Evolutionary conservation across 2,329 filamentous ascomycete species (phyloP).

Genomic region (Dryadomyces quercivorus): DNA sequence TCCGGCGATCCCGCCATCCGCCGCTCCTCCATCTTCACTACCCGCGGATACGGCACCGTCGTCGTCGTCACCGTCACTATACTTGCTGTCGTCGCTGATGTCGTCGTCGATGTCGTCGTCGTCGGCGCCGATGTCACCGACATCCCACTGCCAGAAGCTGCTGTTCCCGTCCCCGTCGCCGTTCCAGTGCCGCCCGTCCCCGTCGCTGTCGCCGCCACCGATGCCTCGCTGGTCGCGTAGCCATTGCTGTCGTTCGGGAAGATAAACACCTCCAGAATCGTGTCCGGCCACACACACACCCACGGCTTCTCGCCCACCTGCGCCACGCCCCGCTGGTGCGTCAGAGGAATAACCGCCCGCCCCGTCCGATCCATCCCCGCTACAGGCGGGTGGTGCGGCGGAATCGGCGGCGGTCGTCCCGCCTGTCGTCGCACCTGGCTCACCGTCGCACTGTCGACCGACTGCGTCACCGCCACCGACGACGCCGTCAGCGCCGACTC

Average conservation of each 20-base stretch:
- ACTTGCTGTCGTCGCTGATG: not conserved
- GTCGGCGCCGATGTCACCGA: conserved; percentile 3
- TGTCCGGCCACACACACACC: conserved; percentile 47
- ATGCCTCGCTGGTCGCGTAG: conserved; percentile 1
- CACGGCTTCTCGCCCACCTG: conserved; percentile 39
- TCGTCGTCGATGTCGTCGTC: conserved; percentile 2
- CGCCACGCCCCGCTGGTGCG: conserved; percentile 26
- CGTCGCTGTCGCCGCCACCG: conserved; percentile 5
- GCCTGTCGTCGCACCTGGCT: not conserved
- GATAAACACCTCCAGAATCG: conserved; percentile 43
- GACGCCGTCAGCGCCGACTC: conserved; percentile 24
- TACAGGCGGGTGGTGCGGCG: not conserved
- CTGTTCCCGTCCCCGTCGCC: not conserved
- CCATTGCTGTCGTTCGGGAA: conserved; percentile 38
- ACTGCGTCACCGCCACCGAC: not conserved
- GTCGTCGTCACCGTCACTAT: conserved; percentile 1
- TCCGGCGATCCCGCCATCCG: conserved; percentile 25
- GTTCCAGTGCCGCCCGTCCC: too few species aligned
- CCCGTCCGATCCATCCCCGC: too few species aligned
- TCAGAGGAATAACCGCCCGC: conserved; percentile 6
- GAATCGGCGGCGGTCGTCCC: not conserved
- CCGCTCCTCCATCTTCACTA: conserved; percentile 43
- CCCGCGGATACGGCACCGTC: conserved; percentile 27
- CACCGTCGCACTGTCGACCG: conserved; percentile 8
- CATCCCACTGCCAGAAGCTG: not conserved